Evolutionary conservation across 768 basidiomycete species (phyloP).

Genomic region (Boletus eberwhitei): DNA sequence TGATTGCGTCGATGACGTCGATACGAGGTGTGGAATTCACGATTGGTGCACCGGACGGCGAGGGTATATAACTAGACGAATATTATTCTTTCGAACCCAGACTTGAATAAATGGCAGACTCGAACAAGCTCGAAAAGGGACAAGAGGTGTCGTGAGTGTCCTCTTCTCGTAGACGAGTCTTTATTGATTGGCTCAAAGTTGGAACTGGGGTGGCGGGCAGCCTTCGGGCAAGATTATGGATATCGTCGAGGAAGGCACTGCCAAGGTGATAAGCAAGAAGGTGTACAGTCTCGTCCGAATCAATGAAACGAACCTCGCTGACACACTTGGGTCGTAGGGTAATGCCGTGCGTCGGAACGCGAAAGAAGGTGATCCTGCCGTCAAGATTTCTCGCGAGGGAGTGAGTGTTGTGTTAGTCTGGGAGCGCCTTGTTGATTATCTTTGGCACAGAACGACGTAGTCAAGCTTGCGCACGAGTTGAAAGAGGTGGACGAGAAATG

Average conservation of each 20-base stretch:
- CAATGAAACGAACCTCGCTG: neutral
- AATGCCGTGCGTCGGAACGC: conserved; percentile 44
- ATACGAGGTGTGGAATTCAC: neutral
- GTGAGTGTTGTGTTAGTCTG: conserved; percentile 29
- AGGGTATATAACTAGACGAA: neutral
- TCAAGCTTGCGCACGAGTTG: conserved; percentile 50
- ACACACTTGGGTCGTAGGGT: conserved; percentile 23
- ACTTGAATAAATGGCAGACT: conserved; percentile 8
- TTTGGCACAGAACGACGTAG: conserved; percentile 42
- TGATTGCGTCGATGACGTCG: conserved; percentile 12
- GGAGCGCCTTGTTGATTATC: neutral
- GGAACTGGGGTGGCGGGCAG: conserved; percentile 36
- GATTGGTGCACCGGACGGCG: neutral
- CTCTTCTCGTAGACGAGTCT: neutral
- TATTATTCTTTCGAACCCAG: neutral
- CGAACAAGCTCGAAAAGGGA: conserved; percentile 31
- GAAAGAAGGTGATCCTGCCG: conserved; percentile 46
- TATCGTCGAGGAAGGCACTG: conserved; percentile 42
- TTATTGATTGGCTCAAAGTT: conserved; percentile 19
- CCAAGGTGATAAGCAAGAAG: conserved; percentile 45
- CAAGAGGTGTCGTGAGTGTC: conserved; percentile 35
- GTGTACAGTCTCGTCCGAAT: conserved; percentile 18
- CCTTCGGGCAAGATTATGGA: conserved; percentile 37
- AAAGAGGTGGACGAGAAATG: conserved; percentile 36
- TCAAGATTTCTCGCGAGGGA: conserved; percentile 43